These are phyloP conservation scores for Colletotrichum liaoningense DNA, from an alignment of 2,329 filamentous ascomycete species.

Conservation along the genomic window DNA sequence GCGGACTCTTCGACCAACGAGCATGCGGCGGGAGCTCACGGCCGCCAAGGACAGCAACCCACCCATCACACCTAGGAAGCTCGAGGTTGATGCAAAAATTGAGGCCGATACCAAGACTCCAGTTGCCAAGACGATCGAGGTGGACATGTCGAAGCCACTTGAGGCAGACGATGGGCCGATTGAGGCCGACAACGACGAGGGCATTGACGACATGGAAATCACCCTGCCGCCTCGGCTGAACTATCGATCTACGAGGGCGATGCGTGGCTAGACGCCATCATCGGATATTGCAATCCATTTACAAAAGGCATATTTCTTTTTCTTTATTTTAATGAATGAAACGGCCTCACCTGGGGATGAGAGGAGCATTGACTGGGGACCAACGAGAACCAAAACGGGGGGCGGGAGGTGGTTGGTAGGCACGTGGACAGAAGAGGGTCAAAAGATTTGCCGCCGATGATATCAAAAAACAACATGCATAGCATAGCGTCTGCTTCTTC, in stretches of 20 bases:
- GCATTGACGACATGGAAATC: conserved; percentile 50
- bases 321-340: conserved; percentile 24
- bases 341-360: conserved; percentile 26
- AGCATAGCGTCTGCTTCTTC: conserved; percentile 36
- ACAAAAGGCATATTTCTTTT: not conserved
- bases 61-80: conserved; percentile 36
- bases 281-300: not conserved
- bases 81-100: conserved; percentile 46
- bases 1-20: conserved; percentile 63
- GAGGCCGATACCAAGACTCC: conserved; percentile 35
- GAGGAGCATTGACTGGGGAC: not conserved
- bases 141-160: conserved; percentile 29
- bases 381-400: conserved; percentile 15
- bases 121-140: conserved; percentile 12
- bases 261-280: conserved; percentile 40
- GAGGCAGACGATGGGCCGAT: conserved; percentile 31
- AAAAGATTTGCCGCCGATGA: not conserved
- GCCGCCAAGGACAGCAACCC: conserved; percentile 39
- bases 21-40: conserved; percentile 60
- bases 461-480: conserved; percentile 28
- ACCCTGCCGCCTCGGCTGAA: conserved; percentile 50
- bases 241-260: conserved; percentile 55
- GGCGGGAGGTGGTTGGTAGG: not conserved
- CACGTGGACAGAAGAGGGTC: not conserved
- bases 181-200: conserved; percentile 51